phyloP scores from a whole-genome alignment of 176 grass and related monocot genomes.

The Secale cereale region DNA sequence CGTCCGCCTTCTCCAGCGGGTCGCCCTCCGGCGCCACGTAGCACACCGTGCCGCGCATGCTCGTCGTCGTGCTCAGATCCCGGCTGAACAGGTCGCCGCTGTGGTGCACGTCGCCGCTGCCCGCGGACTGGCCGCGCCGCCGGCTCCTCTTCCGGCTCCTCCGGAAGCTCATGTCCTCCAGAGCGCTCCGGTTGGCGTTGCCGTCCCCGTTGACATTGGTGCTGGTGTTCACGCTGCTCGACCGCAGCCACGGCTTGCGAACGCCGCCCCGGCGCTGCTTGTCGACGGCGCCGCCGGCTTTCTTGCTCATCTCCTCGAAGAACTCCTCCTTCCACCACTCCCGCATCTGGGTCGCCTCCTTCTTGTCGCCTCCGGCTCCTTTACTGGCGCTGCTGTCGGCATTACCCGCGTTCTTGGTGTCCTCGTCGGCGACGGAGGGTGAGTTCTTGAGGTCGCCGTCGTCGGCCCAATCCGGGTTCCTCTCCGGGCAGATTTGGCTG shows the following conservation, averaged over 20 bases:
- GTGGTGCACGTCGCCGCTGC: conserved; percentile 56
- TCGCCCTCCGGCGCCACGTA: conserved; percentile 60
- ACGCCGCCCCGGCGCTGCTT: neutral
- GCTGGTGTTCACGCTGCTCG: conserved; percentile 18
- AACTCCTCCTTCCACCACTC: conserved; percentile 94
- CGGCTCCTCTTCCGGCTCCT: conserved; percentile 42
- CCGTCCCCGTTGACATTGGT: conserved; percentile 14
- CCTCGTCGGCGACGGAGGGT: neutral
- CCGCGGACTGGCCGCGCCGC: conserved; percentile 42
- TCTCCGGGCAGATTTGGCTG: conserved; percentile 51
- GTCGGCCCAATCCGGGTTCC: conserved; percentile 46
- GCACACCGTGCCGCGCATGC: conserved; percentile 83
- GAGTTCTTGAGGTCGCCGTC: conserved; percentile 14
- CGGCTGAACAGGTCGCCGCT: conserved; percentile 63
- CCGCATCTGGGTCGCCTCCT: conserved; percentile 48
- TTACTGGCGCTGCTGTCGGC: neutral
- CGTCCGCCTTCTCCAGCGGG: conserved; percentile 60
- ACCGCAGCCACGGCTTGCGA: conserved; percentile 45
- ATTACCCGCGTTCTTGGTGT: conserved; percentile 30
- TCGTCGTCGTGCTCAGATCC: conserved; percentile 72
- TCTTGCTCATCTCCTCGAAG: conserved; percentile 78
- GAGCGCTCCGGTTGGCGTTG: neutral
- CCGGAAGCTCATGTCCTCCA: conserved; percentile 32
- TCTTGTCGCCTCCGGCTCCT: conserved; percentile 23
- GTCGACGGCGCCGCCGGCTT: conserved; percentile 22